A percentile compares a stretch with the other conserved stretches of the same genome.
phyloP scores from a whole-genome alignment of 768 basidiomycete species.

The Tricholoma terreum region DNA sequence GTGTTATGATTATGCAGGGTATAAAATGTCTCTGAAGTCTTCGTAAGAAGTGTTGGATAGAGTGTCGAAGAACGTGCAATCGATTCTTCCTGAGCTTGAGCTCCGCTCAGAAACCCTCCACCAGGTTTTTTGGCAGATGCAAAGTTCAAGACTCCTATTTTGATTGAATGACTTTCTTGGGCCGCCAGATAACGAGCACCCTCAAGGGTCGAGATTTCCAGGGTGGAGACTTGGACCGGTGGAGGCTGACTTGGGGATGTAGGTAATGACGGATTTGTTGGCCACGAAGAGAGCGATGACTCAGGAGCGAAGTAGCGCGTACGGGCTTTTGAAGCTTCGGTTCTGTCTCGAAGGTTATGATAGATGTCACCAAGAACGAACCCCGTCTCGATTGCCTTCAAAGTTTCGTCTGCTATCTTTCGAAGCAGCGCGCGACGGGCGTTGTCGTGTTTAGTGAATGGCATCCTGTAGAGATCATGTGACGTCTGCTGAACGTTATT shows the following conservation, averaged over 20 bases:
- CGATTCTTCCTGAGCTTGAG: slow-evolving; percentile 79
- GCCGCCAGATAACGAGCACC: slow-evolving; percentile 46
- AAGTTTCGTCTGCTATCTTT: slow-evolving; percentile 49
- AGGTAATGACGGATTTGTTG: slow-evolving; percentile 38
- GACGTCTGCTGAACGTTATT: background rate
- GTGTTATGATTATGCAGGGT: slow-evolving; percentile 47
- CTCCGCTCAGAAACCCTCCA: slow-evolving; percentile 71
- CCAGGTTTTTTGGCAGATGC: slow-evolving; percentile 75
- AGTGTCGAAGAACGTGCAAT: slow-evolving; percentile 75
- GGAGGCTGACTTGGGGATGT: slow-evolving; percentile 28
- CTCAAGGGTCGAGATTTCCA: slow-evolving; percentile 63
- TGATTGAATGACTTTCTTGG: slow-evolving; percentile 17
- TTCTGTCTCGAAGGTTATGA: slow-evolving; percentile 25
- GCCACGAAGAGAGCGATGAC: slow-evolving; percentile 47
- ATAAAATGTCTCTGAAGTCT: slow-evolving; percentile 59
- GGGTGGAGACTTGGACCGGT: slow-evolving; percentile 40
- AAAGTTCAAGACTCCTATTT: slow-evolving; percentile 70
- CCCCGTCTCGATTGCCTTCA: slow-evolving; percentile 47
- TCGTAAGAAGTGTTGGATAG: slow-evolving; percentile 57
- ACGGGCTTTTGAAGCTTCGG: slow-evolving; percentile 30
- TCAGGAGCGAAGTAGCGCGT: slow-evolving; percentile 56
- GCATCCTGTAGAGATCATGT: too few relatives aligned
- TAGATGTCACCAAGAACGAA: slow-evolving; percentile 27
- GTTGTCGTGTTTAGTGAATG: slow-evolving; percentile 17
- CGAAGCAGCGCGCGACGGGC: slow-evolving; percentile 27